Conservation (phyloP, 176 grass and related monocot genomes). For the Eragrostis nindensis region DNA sequence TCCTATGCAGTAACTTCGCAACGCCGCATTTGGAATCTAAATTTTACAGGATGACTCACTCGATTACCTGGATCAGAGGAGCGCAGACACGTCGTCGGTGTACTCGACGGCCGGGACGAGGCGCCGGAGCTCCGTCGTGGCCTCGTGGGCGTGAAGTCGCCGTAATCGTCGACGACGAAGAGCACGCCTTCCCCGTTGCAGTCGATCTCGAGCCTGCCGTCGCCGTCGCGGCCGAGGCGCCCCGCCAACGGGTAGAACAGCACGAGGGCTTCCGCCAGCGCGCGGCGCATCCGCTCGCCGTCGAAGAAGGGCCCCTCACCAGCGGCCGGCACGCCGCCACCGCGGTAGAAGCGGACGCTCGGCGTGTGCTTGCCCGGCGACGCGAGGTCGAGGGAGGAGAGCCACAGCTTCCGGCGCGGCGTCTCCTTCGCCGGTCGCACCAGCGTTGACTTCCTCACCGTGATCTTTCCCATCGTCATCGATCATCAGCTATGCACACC, state of each 20-base stretch:
- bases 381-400: slow-evolving; percentile 68
- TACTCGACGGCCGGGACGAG: slow-evolving; percentile 75
- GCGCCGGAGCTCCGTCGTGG: slow-evolving; percentile 74
- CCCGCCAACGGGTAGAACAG: too few species aligned
- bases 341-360: slow-evolving; percentile 79
- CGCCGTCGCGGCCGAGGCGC: slow-evolving; percentile 67
- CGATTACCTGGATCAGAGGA: too few species aligned
- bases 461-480: slow-evolving; percentile 46
- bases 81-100: too few species aligned
- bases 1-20: too few species aligned
- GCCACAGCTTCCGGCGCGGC: too few species aligned
- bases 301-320: slow-evolving; percentile 64
- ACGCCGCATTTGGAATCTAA: too few species aligned
- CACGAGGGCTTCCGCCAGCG: too few species aligned
- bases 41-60: too few species aligned
- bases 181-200: slow-evolving; percentile 72
- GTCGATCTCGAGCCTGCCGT: slow-evolving; percentile 83
- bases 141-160: slow-evolving; percentile 88
- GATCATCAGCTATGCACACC: too few species aligned
- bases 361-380: slow-evolving; percentile 82
- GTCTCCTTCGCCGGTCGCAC: slow-evolving; percentile 68
- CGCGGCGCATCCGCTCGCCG: slow-evolving; percentile 56
- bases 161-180: slow-evolving; percentile 81
- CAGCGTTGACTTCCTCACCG: too few species aligned
- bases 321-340: background rate